These are phyloP conservation scores for Cenchrus americanus DNA, from an alignment of 176 grass and related monocot genomes.

Conservation along the genomic window DNA sequence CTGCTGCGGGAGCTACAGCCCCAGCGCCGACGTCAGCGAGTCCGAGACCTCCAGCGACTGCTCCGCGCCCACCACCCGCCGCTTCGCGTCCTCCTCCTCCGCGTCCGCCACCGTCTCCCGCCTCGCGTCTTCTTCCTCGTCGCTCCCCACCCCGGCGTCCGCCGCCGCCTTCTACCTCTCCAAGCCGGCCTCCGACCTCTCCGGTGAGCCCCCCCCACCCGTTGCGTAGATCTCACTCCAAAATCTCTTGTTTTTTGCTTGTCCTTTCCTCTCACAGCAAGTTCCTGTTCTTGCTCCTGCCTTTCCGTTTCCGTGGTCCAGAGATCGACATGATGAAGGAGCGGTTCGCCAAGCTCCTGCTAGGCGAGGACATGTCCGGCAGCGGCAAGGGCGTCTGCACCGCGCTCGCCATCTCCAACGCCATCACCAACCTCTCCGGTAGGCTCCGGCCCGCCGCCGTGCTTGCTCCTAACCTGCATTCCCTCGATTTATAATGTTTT, in stretches of 20 bases:
- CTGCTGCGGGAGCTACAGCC: slow-evolving; percentile 86
- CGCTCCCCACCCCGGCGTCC: slow-evolving; percentile 39
- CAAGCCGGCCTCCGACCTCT: slow-evolving; percentile 60
- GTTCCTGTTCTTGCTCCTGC: not conserved
- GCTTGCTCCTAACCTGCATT: slow-evolving; percentile 17
- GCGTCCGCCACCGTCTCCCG: slow-evolving; percentile 66
- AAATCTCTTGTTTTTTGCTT: not conserved
- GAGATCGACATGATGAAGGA: slow-evolving; percentile 99
- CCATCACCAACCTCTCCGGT: slow-evolving; percentile 99
- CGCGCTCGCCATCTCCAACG: slow-evolving; percentile 96
- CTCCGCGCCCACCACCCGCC: slow-evolving; percentile 55
- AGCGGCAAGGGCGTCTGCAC: slow-evolving; percentile 98
- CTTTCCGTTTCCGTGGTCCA: slow-evolving; percentile 19
- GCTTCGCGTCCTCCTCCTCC: slow-evolving; percentile 56
- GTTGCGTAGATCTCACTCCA: slow-evolving; percentile 57
- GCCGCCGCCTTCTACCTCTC: slow-evolving; percentile 52
- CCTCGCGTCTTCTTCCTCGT: slow-evolving; percentile 61
- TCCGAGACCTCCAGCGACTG: slow-evolving; percentile 88
- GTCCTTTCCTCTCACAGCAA: slow-evolving; percentile 31
- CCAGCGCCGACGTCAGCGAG: slow-evolving; percentile 91
- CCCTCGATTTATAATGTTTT: not conserved
- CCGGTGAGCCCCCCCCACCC: slow-evolving; percentile 36
- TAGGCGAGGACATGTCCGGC: slow-evolving; percentile 99
- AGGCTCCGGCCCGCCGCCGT: not conserved
- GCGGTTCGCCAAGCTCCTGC: slow-evolving; percentile 95